Evolutionary conservation across 2,329 filamentous ascomycete species (phyloP).

Genomic region (Cladophialophora psammophila): DNA sequence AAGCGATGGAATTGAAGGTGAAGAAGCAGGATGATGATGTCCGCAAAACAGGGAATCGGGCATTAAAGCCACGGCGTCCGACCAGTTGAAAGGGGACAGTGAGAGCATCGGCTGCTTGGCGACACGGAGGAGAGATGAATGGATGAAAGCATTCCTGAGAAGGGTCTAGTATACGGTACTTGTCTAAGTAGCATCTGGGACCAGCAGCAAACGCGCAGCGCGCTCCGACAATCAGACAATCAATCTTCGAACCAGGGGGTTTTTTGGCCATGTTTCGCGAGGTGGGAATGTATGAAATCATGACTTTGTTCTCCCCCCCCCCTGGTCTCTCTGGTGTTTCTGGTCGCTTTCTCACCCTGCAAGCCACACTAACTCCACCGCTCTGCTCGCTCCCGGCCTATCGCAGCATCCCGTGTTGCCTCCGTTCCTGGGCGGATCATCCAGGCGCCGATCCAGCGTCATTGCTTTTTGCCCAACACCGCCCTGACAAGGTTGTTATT

Average conservation of each 20-base stretch:
- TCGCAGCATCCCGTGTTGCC: neutral
- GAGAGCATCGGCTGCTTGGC: slow-evolving; percentile 2
- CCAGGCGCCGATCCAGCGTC: slow-evolving; percentile 4
- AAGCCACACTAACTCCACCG: slow-evolving; percentile 7
- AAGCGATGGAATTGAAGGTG: slow-evolving; percentile 8
- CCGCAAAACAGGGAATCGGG: slow-evolving; percentile 17
- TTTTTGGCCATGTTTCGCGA: neutral
- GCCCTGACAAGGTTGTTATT: neutral
- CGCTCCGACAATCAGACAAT: too few relatives aligned
- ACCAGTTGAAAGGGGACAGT: slow-evolving; percentile 7
- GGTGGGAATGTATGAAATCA: neutral
- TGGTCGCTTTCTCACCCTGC: neutral
- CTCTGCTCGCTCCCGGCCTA: slow-evolving; percentile 1
- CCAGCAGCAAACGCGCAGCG: too few relatives aligned
- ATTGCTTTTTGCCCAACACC: neutral
- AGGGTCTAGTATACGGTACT: neutral
- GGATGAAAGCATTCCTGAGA: slow-evolving; percentile 4
- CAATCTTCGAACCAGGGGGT: neutral
- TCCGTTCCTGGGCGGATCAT: neutral
- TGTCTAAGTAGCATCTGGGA: too few relatives aligned
- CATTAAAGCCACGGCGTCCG: neutral
- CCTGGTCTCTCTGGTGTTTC: neutral
- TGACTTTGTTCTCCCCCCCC: neutral
- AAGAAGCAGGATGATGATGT: slow-evolving; percentile 6
- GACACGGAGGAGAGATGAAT: neutral